Base-by-base conservation (phyloP, 2,329 filamentous ascomycete species). In the Arthrinium phaeospermum region DNA sequence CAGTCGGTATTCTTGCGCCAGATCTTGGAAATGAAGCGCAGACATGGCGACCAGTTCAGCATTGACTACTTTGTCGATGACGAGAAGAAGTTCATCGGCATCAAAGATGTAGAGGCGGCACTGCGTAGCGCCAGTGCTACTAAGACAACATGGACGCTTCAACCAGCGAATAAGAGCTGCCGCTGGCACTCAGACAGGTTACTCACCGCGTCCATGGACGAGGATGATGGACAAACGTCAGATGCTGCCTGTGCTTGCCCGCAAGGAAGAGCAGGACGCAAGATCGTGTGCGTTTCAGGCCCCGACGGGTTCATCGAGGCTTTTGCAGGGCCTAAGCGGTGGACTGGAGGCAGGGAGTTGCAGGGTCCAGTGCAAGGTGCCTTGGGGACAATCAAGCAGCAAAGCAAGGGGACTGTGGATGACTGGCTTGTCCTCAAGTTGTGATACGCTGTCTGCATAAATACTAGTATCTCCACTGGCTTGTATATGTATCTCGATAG, bases 251-350 rank as follows among this genome's bases (percentile, higher is more conserved):
- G 78, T 68, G 70, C 74, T 8, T 79, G 82, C 27, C 22, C 27
- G 74, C 74, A 71, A 74, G 74, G 1, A 67, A 75, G 13, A 72
- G 76, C 7, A 76, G 77, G 14, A 77, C 82, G 0, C 74, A 91
- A 91, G 73, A 80, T 98, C 27, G 85, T 98, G n/a, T 86, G 98
- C 71, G 89, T 98, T 1, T 97, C 95, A 0, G 96, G 96, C 0
- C 96, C 96, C 0, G 94, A 97, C 71, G 96, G 96, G 0, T 98
- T 98, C 82, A 88, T 98, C 51, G 88, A 89, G 61, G 89, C 92
- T 75, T 94, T 93, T 83, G 94, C 94, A 2, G 96, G 96, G 1
- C 86, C 91, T 13, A 98, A 97, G 83, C 83, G 89, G 3, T 97
- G 94, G 93, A 84, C 87, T 14, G 87, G 88, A 41, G 94, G 94